Evolutionary conservation across 2,329 filamentous ascomycete species (phyloP), one percentile per base, ranked within the genome.

Genomic region (Clarireedia homoeocarpa): DNA sequence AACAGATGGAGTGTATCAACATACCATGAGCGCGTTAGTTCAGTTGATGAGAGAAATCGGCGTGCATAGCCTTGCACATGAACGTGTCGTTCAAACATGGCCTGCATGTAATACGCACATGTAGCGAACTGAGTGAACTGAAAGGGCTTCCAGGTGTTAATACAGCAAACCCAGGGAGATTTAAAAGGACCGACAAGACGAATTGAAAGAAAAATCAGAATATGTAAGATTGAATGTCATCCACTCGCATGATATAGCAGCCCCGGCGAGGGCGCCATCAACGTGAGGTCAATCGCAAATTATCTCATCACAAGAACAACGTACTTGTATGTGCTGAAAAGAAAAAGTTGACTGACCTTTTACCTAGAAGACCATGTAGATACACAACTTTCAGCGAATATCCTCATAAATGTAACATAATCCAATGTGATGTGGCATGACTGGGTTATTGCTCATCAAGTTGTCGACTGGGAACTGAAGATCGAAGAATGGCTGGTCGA

Each of bases 171-270:
- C n/a, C 14, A 5, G n/a, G 14, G 6, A 10, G 36, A 12, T 2
- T 44, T 34, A 4, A 10, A 46, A 14, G 12, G 14, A 15, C 5
- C 23, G 40, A 20, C 15, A 20, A 23, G n/a, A 34, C 30, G 34
- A 47, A 24, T 39, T 40, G 24, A 58, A 64, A 39, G 24, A 56
- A 57, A 67, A 69, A 72, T 96, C 91, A 96, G 91, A 89, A 96
- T 95, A 96, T 95, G 91, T 96, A 96, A 96, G 91, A 92, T 84
- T 85, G 75, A 91, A 89, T 95, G 88, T 96, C 91, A 95, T 77
- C 73, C 82, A 71, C 76, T 80, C 76, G 75, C 71, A 75, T 79
- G 86, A 85, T 91, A 85, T 86, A 80, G 85, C 87, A 78, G 80
- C 88, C 84, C 91, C 83, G 91, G 91, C 91, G 87, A 86, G 90